Evolutionary conservation across 2,329 filamentous ascomycete species (phyloP), one percentile per base, ranked within the genome.

Genomic region (Nemania sp.): DNA sequence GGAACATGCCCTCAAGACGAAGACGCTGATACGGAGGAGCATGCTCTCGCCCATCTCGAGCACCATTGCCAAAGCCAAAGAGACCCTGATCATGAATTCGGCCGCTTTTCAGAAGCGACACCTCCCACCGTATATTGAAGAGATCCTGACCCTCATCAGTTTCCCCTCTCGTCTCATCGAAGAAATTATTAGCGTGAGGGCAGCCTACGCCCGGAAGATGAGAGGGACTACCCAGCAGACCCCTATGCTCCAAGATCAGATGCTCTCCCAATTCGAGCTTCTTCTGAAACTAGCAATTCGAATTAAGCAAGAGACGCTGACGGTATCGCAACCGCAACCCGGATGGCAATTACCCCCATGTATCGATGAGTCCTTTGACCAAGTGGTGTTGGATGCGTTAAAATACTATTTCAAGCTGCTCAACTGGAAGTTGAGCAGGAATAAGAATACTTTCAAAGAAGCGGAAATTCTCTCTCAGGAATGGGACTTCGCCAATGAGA

Each of bases 361-460:
- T 76, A 96, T 99, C 65, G 95, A 98, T 72, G 95, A 99, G 73
- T 92, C 92, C 43, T 99, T 98, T 71, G 95, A 98, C 73, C 85
- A 89, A 35, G 91, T 96, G 17, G 91, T 98, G 10, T 78, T 99
- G 45, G 94, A 97, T 71, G 93, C 94, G 0, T 81, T 99, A 68
- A 96, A 94, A 74, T 98, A 97, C 75, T 99, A 99, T 77, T 99
- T 99, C 83, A 95, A 94, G 75, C 93, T 99, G 85, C 81, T 99
- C 46, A 97, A 98, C 73, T 98, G 93, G 92, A 98, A 98, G 76
- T 81, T 99, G 54, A 93, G 90, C 69, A 91, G 92, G 57, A 98
- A 98, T 80, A 98, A 97, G 75, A 99, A 98, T 77, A 97, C 93
- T 0, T 99, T 99, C 83, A 98, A 98, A 73, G 95, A 99, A 75